Conservation (phyloP, 2,329 filamentous ascomycete species). For the Akanthomyces muscarius region DNA sequence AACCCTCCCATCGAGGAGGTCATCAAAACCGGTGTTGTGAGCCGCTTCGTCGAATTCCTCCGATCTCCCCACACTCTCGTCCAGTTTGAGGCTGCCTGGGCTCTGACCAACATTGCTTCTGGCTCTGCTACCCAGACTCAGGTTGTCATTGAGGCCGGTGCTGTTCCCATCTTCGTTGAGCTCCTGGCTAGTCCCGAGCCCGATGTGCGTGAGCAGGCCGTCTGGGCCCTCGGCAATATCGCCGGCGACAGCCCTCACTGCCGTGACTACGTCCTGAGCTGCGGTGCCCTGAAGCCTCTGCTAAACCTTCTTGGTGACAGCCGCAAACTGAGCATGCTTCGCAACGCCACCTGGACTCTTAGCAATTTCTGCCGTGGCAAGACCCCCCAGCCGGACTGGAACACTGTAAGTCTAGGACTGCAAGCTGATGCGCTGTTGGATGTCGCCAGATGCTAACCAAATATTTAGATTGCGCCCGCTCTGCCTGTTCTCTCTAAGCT, state of each 20-base stretch:
- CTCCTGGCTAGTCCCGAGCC: constrained; percentile 92
- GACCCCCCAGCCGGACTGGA: constrained; percentile 97
- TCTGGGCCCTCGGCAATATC: constrained; percentile 98
- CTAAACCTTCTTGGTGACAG: constrained; percentile 90
- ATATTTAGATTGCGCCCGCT: constrained; percentile 77
- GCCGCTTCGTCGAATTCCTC: constrained; percentile 96
- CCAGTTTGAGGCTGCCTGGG: constrained; percentile 98
- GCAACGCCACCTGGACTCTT: constrained; percentile 97
- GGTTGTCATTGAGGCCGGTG: constrained; percentile 96
- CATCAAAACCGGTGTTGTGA: constrained; percentile 97
- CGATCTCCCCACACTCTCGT: constrained; percentile 96
- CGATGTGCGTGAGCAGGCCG: constrained; percentile 95
- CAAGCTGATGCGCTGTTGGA: neutral
- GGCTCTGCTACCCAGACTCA: constrained; percentile 96
- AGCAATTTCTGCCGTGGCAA: constrained; percentile 99
- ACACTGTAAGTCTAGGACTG: constrained; percentile 62
- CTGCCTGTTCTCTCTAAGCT: constrained; percentile 94
- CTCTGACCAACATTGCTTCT: constrained; percentile 97
- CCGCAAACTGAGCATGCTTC: constrained; percentile 97
- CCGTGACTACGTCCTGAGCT: constrained; percentile 91
- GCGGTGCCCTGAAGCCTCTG: constrained; percentile 85
- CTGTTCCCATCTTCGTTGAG: constrained; percentile 97
- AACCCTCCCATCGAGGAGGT: constrained; percentile 99
- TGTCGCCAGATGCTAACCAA: constrained; percentile 24
- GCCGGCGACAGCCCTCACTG: constrained; percentile 96